These are phyloP conservation scores for Silene coronaria DNA, from an alignment of 179 eudicot species.

Conservation along the genomic window DNA sequence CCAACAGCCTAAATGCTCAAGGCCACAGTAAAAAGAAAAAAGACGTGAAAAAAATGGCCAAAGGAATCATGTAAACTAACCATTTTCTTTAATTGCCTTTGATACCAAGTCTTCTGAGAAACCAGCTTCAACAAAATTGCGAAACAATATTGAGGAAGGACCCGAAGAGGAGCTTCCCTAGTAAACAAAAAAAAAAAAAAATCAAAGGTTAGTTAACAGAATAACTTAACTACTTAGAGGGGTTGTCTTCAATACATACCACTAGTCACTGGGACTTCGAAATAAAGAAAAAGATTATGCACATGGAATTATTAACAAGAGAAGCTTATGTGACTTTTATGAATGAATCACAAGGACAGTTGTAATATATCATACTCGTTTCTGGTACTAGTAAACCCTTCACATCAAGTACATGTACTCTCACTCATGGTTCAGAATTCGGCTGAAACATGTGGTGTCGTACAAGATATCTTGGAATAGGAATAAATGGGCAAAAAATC, in stretches of 20 bases:
- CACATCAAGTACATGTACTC: no score
- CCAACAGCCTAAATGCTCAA: not conserved
- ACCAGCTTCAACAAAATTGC: constrained; percentile 56
- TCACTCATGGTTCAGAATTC: no score
- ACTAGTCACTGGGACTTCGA: no score
- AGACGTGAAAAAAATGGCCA: not conserved
- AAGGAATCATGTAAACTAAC: constrained; percentile 27
- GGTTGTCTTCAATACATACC: not conserved
- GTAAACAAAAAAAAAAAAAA: constrained; percentile 1
- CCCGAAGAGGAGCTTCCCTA: constrained; percentile 59
- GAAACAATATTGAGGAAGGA: constrained; percentile 41
- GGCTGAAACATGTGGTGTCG: no score
- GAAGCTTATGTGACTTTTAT: not conserved
- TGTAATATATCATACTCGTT: not conserved
- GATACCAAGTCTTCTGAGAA: constrained; percentile 51
- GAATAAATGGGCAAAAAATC: no score
- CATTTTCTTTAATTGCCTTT: constrained; percentile 57
- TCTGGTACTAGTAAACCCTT: not conserved
- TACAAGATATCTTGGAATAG: no score
- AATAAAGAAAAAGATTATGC: not conserved
- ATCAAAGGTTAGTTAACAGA: constrained; percentile 6
- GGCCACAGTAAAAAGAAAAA: not conserved
- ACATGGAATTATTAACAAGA: not conserved
- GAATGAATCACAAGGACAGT: not conserved
- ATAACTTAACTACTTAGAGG: not conserved